Evolutionary conservation across 345 rosid species (phyloP).

Genomic region (Aquilaria yunnanensis): DNA sequence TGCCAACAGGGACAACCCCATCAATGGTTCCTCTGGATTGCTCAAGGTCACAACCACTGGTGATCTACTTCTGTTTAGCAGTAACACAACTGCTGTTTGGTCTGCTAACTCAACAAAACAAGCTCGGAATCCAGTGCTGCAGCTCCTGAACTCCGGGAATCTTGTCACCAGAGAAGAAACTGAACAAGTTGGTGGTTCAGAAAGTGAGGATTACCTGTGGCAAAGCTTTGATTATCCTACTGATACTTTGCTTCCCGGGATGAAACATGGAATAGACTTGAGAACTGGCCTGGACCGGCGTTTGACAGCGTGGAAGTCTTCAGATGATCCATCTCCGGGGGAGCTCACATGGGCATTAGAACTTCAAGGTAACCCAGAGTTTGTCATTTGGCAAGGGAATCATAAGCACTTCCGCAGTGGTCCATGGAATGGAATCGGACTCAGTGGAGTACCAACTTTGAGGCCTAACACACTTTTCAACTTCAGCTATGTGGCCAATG

Average conservation of each 20-base stretch:
- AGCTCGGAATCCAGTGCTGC: slow-evolving; percentile 16
- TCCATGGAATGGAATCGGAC: slow-evolving; percentile 34
- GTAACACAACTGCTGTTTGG: slow-evolving; percentile 25
- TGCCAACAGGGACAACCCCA: slow-evolving; percentile 38
- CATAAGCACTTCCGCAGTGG: slow-evolving; percentile 21
- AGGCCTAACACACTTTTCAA: slow-evolving; percentile 16
- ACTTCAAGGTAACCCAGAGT: slow-evolving; percentile 27
- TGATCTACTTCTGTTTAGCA: slow-evolving; percentile 13
- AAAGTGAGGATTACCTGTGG: slow-evolving; percentile 17
- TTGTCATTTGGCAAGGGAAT: slow-evolving; percentile 14
- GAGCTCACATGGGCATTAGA: slow-evolving; percentile 16
- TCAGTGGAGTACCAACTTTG: slow-evolving; percentile 27
- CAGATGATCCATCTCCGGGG: slow-evolving; percentile 34
- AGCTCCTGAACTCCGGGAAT: slow-evolving; percentile 43
- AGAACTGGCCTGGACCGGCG: slow-evolving; percentile 14
- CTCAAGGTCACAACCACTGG: slow-evolving; percentile 23
- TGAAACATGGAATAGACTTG: slow-evolving; percentile 36
- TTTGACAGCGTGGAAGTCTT: slow-evolving; percentile 28
- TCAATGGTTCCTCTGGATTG: slow-evolving; percentile 32
- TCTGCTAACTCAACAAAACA: slow-evolving; percentile 19
- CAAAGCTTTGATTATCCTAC: slow-evolving; percentile 42
- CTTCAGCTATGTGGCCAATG: slow-evolving; percentile 16
- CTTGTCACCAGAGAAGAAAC: slow-evolving; percentile 30
- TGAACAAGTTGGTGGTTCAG: neutral
- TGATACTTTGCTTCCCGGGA: slow-evolving; percentile 31